Evolutionary conservation across 176 grass and related monocot species (phyloP), one percentile per base, ranked within the genome.

Genomic region (Juncus effusus): DNA sequence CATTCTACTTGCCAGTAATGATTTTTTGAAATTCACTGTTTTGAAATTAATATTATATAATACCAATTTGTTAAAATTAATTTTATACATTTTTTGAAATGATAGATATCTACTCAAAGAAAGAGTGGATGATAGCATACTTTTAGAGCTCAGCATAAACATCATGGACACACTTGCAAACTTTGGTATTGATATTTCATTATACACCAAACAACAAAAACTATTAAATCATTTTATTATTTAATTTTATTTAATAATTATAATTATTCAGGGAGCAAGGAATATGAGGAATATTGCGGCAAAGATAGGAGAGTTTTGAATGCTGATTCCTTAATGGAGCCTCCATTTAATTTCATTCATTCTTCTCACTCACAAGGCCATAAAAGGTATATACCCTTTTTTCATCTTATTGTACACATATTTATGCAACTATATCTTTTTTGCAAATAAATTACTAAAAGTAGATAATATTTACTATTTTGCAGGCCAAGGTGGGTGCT

Each of bases 91-190:
- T 36, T 13, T 74, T 72, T 70, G 60, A 13, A 13, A 40, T 59
- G 45, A 86, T 82, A 97, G 93, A 75, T 97, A 91, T 86, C 81
- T 97, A 57, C 67, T 91, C 50, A 89, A 86, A 73, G 85, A 97
- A 81, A 84, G 85, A 77, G 62, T 77, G 64, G 93, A 97, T 51
- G 85, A 97, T 51, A 97, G 93, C 77, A 91, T 92, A 79, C 82
- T 97, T 38, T 64, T 97, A 54, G 50, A 79, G 59, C 85, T 97
- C 70, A 74, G 78, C 51, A 90, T 91, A 71, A 85, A 80, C 0
- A 49, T 91, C 70, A 97, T 97, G 77, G 93, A 97, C 83, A 81
- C 85, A 74, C 85, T 97, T 74, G 71, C 75, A 76, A 97, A 91
- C 79, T 97, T 81, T 73, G 93, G 93, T 97, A 83, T 76, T 28